Conservation (phyloP, 1,139 yeast species). For the Geotrichum candidum region DNA sequence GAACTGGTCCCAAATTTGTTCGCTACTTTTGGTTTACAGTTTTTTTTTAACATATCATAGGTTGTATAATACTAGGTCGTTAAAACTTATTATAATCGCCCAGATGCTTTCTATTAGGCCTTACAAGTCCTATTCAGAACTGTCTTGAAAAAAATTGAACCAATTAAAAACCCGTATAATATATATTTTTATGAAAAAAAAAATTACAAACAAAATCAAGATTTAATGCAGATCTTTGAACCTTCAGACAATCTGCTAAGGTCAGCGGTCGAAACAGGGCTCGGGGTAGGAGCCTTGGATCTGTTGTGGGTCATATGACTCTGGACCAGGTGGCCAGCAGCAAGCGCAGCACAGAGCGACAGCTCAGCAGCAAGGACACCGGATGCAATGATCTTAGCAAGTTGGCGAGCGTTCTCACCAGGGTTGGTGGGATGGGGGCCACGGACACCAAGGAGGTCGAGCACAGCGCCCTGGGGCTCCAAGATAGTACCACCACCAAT, state of each 20-base stretch:
- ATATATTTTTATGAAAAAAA: background rate
- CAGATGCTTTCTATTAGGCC: too few relatives aligned
- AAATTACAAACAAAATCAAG: slow-evolving; percentile 19
- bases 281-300: slow-evolving; percentile 47
- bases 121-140: too few relatives aligned
- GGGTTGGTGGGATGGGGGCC: slow-evolving; percentile 95
- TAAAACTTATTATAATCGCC: too few relatives aligned
- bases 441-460: slow-evolving; percentile 86
- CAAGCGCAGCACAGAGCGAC: slow-evolving; percentile 88
- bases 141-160: background rate
- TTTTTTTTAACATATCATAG: too few relatives aligned
- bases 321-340: slow-evolving; percentile 97
- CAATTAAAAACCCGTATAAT: background rate
- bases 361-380: slow-evolving; percentile 96
- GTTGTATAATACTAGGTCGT: too few relatives aligned
- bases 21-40: too few relatives aligned
- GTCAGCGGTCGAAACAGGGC: slow-evolving; percentile 37
- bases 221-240: slow-evolving; percentile 60
- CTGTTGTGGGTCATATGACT: slow-evolving; percentile 97
- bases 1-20: too few relatives aligned
- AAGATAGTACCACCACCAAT: slow-evolving; percentile 98
- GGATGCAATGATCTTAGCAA: slow-evolving; percentile 91
- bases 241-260: slow-evolving; percentile 60
- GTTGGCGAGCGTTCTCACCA: slow-evolving; percentile 89
- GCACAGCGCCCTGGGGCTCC: slow-evolving; percentile 95